Base-by-base conservation (phyloP, 306 rosid genomes). In the Dryas alaskensis region DNA sequence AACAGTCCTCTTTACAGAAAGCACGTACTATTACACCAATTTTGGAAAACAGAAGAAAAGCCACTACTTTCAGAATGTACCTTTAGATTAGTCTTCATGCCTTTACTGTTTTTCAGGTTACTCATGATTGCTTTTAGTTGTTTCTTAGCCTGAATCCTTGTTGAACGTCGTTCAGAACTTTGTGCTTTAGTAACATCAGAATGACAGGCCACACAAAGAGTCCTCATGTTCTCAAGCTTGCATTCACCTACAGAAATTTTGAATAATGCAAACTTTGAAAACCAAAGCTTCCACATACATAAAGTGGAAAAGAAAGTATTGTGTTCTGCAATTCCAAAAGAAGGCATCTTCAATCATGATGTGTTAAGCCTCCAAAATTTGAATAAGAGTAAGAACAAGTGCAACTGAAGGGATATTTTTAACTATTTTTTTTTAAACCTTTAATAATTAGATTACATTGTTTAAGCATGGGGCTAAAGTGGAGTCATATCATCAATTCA, bases 141-240 rank as follows among this genome's bases (percentile, higher is more conserved):
- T 81, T 91, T 91, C 86, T 74, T 90, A 63, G 97, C 98, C 77
- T 80, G 83, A 78, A 84, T 83, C 84, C 92, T 88, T 60, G 74
- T 59, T 73, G 52, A 78, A 58, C 89, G 91, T 51, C 97, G 96
- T 19, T 89, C 97, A 65, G 89, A 81, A 81, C 93, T 77, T 77
- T 93, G 98, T 58, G 85, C 90, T 57, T 78, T 81, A 19, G 97
- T 93, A 45, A 93, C 96, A 73, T 89, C 91, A 69, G 68, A 79
- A 84, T 93, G 98, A 80, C 98, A 91, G 49, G 96, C 97, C 55
- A 93, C 91, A 69, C 98, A 93, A 3, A 93, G 92, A 71, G 98
- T 91, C 76, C 98, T 86, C 92, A 93, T 81, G 82, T 93, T 93
- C 80, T 93, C 98, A 47, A 91, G 90, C 70, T 82, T 85, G 84